Evolutionary conservation across 441 rosid genomes (phyloP), one percentile per base, ranked within the genome.

Genomic region (Pelargonium fulgidum): DNA sequence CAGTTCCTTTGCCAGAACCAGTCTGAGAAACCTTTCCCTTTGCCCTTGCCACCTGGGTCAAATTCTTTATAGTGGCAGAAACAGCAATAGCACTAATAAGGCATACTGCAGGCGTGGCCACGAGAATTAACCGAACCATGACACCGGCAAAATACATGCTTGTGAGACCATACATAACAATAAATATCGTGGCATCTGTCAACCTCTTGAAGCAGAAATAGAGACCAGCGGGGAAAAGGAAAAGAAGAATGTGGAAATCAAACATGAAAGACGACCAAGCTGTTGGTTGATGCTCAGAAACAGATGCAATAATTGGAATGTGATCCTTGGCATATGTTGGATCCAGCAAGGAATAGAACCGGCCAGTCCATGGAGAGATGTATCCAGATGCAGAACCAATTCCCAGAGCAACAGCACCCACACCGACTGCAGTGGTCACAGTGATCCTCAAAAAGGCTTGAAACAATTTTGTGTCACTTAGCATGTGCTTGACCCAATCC

Each of bases 211-310:
- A 94, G 81, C 99, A 94, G 87, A 94, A 94, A 82, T 92, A 92
- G 73, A 94, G 96, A n/a, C 99, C 99, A 0, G 99, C 99, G 20
- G 99, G 99, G 86, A 94, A 94, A 77, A 94, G 94, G 88, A 94
- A 86, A 75, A 94, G 98, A 72, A 94, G 84, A 70, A 92, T 94
- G 70, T 92, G 99, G 75, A 87, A 94, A 69, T 94, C 99, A 77
- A 92, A 94, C 99, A 92, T 92, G 87, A 92, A 94, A 66, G 99
- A 94, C 44, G 99, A 94, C 98, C 99, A 94, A 0, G 99, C 99
- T 0, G 99, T 94, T 61, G 99, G 99, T 80, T 94, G 99, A 86
- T 94, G 99, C 87, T 94, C 98, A 17, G 99, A 94, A 64, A 94
- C 99, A 67, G 99, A 94, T 14, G 99, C 99, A 76, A 92, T 94